Evolutionary conservation across 2,329 filamentous ascomycete genomes (phyloP).

Genomic region (Chaetothyriales sp.): DNA sequence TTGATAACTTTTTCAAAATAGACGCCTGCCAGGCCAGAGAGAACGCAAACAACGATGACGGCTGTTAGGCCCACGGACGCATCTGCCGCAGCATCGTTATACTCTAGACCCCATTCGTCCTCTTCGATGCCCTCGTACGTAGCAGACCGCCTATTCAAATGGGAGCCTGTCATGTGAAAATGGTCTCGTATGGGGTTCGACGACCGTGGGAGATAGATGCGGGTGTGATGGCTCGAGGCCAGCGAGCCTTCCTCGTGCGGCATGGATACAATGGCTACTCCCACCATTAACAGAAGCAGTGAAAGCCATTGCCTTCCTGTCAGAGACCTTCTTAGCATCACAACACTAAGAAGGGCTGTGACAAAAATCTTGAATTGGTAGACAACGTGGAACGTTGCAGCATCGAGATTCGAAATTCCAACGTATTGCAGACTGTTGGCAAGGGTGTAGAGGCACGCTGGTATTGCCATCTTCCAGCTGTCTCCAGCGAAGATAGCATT

Average conservation of each 20-base stretch:
- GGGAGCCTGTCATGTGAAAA: slow-evolving; percentile 35
- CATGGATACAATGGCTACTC: slow-evolving; percentile 74
- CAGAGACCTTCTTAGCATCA: slow-evolving; percentile 58
- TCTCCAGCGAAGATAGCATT: slow-evolving; percentile 74
- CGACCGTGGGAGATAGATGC: slow-evolving; percentile 60
- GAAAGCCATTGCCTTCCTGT: slow-evolving; percentile 65
- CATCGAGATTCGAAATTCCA: slow-evolving; percentile 78
- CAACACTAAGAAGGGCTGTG: slow-evolving; percentile 73
- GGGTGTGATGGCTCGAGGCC: slow-evolving; percentile 42
- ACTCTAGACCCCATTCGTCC: slow-evolving; percentile 31
- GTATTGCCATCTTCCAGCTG: slow-evolving; percentile 88
- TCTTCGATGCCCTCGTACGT: slow-evolving; percentile 79
- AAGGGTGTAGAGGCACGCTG: slow-evolving; percentile 74
- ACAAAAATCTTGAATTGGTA: slow-evolving; percentile 92
- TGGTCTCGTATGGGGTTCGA: slow-evolving; percentile 61
- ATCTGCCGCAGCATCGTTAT: slow-evolving; percentile 51
- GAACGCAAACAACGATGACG: slow-evolving; percentile 61
- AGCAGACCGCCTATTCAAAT: slow-evolving; percentile 57
- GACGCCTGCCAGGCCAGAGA: slow-evolving; percentile 71
- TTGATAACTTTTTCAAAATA: slow-evolving; percentile 70
- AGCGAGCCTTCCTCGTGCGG: slow-evolving; percentile 49
- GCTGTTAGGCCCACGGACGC: slow-evolving; percentile 65
- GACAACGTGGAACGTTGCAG: slow-evolving; percentile 83
- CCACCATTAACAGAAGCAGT: slow-evolving; percentile 63
- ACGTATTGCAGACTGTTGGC: slow-evolving; percentile 92